phyloP scores from a whole-genome alignment of 129 eudicot species.

The Arctium minus region DNA sequence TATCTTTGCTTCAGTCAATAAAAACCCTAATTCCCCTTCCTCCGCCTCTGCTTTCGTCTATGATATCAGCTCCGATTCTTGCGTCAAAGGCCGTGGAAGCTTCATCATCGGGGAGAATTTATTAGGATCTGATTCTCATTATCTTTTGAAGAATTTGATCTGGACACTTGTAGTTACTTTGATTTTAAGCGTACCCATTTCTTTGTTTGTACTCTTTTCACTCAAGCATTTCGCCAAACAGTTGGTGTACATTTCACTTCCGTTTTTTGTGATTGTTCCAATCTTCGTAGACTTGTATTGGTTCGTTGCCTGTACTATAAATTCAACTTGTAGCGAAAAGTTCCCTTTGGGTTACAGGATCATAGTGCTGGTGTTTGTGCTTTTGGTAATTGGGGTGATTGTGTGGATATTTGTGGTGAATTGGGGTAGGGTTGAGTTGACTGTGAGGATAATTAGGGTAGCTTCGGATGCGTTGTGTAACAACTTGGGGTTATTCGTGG shows the following conservation, averaged over 20 bases:
- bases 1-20: slow-evolving; percentile 64
- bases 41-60: slow-evolving; percentile 48
- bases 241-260: slow-evolving; percentile 75
- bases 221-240: slow-evolving; percentile 86
- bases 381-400: slow-evolving; percentile 64
- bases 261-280: slow-evolving; percentile 67
- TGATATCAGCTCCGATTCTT: slow-evolving; percentile 51
- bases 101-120: not conserved
- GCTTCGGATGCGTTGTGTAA: slow-evolving; percentile 64
- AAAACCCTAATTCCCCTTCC: slow-evolving; percentile 53
- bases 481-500: slow-evolving; percentile 78
- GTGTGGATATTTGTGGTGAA: slow-evolving; percentile 85
- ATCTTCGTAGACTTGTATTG: slow-evolving; percentile 71
- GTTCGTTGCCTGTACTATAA: slow-evolving; percentile 87
- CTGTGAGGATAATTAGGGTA: slow-evolving; percentile 79
- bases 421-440: slow-evolving; percentile 84
- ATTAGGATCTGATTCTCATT: slow-evolving; percentile 19
- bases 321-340: slow-evolving; percentile 50
- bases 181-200: slow-evolving; percentile 68
- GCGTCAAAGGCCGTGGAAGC: slow-evolving; percentile 23
- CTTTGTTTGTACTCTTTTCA: slow-evolving; percentile 49
- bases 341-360: slow-evolving; percentile 71
- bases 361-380: slow-evolving; percentile 67
- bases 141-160: slow-evolving; percentile 49
- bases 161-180: slow-evolving; percentile 70